phyloP scores from a whole-genome alignment of 495 filamentous ascomycete species.

The Penicillium samsonianum region DNA sequence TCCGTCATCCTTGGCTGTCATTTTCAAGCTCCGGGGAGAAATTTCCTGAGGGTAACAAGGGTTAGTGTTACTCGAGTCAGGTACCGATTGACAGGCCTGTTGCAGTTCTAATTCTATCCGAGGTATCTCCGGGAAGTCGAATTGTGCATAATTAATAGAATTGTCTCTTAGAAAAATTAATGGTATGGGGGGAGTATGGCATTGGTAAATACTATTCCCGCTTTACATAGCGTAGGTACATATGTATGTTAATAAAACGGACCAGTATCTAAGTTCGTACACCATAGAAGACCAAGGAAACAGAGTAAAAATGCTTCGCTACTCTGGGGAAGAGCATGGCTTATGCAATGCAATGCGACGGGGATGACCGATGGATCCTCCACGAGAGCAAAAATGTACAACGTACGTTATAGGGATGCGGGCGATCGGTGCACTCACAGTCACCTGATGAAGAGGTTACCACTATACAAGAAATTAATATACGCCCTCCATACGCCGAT shows the following conservation, averaged over 20 bases:
- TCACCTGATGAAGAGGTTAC: constrained; percentile 27
- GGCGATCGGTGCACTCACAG: constrained; percentile 22
- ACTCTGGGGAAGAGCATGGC: constrained; percentile 28
- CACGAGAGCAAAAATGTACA: constrained; percentile 22
- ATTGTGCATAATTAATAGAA: background rate
- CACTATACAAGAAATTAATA: constrained; percentile 1
- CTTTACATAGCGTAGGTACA: too few relatives aligned
- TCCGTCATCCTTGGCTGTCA: constrained; percentile 1
- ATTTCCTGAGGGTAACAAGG: constrained; percentile 12
- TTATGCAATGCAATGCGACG: constrained; percentile 37
- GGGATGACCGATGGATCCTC: constrained; percentile 23
- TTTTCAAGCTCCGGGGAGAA: constrained; percentile 7
- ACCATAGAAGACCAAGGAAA: background rate
- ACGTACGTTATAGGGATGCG: background rate
- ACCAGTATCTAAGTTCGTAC: background rate
- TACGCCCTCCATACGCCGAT: constrained; percentile 19
- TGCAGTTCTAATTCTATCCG: constrained; percentile 9
- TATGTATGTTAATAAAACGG: background rate
- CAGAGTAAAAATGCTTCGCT: background rate
- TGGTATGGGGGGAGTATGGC: too few relatives aligned
- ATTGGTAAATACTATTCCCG: background rate
- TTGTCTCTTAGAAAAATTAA: too few relatives aligned
- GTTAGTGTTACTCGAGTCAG: constrained; percentile 15
- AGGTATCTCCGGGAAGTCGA: constrained; percentile 4
- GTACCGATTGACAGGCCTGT: constrained; percentile 17